A percentile compares a stretch with the other conserved stretches of the same genome.
Conservation (phyloP, 2,329 filamentous ascomycete genomes). For the Aspergillus novofumigatus region DNA sequence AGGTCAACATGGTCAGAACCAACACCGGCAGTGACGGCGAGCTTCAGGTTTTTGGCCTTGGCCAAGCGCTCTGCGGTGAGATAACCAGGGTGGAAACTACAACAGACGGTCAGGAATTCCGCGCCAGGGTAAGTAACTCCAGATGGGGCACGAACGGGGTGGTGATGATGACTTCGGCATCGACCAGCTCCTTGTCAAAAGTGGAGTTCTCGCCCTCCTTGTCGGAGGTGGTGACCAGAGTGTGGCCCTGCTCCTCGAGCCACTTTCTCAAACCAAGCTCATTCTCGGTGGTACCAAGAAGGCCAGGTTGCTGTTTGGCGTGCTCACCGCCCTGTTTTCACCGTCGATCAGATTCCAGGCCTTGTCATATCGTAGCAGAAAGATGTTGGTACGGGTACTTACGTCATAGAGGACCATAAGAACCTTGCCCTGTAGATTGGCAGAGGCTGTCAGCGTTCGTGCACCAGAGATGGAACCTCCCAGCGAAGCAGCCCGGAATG, state of each 20-base stretch:
- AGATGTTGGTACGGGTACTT: constrained; percentile 34
- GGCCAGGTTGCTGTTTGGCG: constrained; percentile 78
- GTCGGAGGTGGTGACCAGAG: constrained; percentile 92
- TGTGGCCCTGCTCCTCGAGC: constrained; percentile 96
- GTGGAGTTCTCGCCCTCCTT: constrained; percentile 92
- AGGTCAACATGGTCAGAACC: constrained; percentile 98
- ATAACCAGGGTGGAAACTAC: constrained; percentile 95
- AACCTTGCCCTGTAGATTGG: constrained; percentile 84
- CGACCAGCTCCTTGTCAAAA: constrained; percentile 93
- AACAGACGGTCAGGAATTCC: constrained; percentile 8
- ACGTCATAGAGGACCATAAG: constrained; percentile 91
- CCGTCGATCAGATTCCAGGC: constrained; percentile 6
- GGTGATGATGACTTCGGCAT: constrained; percentile 98
- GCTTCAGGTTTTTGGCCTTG: constrained; percentile 98
- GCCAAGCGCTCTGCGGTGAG: constrained; percentile 92
- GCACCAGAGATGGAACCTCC: constrained; percentile 45
- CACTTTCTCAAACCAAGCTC: constrained; percentile 96
- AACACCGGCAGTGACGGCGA: constrained; percentile 94
- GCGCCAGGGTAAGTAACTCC: too few species aligned
- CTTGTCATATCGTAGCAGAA: neutral
- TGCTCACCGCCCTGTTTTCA: constrained; percentile 65
- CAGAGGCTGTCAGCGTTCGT: constrained; percentile 61
- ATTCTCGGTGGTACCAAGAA: constrained; percentile 96
- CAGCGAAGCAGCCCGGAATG: constrained; percentile 34
- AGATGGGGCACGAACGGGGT: constrained; percentile 65